Conservation (phyloP, 805 yeast genomes). For the Myxozyma kluyveri region DNA sequence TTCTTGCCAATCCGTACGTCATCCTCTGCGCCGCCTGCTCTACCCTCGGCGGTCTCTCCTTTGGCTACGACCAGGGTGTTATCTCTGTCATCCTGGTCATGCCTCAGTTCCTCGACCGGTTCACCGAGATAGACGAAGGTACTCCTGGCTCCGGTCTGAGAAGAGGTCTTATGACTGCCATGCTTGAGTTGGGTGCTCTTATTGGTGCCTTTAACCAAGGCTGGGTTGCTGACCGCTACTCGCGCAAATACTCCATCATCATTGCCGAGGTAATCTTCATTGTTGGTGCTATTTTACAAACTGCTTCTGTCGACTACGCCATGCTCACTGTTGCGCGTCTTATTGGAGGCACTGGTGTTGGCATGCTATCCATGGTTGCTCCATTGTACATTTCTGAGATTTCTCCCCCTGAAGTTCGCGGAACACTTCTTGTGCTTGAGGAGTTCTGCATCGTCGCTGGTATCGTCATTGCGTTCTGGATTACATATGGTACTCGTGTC, state of each 20-base stretch:
- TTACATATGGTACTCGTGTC: constrained; percentile 37
- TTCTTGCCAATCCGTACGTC: constrained; percentile 16
- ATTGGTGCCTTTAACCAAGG: constrained; percentile 18
- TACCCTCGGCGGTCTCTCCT: constrained; percentile 33
- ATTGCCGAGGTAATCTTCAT: constrained; percentile 19
- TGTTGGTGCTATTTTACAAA: constrained; percentile 20
- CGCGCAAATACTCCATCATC: constrained; percentile 19
- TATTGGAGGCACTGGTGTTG: constrained; percentile 53
- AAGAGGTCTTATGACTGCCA: background rate
- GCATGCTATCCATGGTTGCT: constrained; percentile 49
- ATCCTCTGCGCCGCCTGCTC: constrained; percentile 30
- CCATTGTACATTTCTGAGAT: constrained; percentile 38
- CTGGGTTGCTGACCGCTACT: constrained; percentile 17
- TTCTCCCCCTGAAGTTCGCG: constrained; percentile 30
- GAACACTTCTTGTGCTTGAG: constrained; percentile 31
- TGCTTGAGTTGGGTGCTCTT: constrained; percentile 20
- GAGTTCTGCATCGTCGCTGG: constrained; percentile 37
- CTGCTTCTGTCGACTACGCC: constrained; percentile 23
- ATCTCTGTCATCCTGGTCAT: constrained; percentile 30
- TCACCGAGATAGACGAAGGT: constrained; percentile 15
- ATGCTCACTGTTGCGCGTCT: constrained; percentile 49
- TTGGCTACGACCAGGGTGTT: constrained; percentile 35
- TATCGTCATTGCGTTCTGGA: constrained; percentile 37
- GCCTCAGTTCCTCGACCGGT: constrained; percentile 20
- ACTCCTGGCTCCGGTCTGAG: background rate